Conservation (phyloP, 2,329 filamentous ascomycete genomes). For the Fusarium pseudocircinatum region DNA sequence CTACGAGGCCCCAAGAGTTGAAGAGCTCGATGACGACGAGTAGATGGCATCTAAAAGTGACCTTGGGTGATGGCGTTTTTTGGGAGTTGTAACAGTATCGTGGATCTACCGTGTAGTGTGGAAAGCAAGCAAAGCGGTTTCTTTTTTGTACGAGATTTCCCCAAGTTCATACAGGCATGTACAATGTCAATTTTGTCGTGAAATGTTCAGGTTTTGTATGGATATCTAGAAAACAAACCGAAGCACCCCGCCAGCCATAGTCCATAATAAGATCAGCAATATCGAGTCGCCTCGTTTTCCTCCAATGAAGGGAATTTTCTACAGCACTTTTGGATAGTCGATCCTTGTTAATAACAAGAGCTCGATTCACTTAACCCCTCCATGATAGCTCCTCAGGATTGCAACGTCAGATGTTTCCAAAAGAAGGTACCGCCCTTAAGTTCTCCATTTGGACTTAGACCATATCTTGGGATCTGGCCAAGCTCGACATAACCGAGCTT, state of each 20-base stretch:
- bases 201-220: constrained; percentile 9
- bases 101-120: constrained; percentile 23
- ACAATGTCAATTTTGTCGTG: background rate
- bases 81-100: constrained; percentile 39
- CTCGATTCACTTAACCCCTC: background rate
- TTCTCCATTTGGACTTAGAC: constrained; percentile 58
- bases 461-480: constrained; percentile 65
- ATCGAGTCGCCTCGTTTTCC: constrained; percentile 42
- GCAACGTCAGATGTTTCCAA: constrained; percentile 63
- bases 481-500: constrained; percentile 66
- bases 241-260: constrained; percentile 33
- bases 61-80: constrained; percentile 37
- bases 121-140: constrained; percentile 25
- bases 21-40: constrained; percentile 63
- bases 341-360: background rate
- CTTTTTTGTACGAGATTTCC: background rate
- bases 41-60: constrained; percentile 41
- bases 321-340: constrained; percentile 10
- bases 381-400: constrained; percentile 1
- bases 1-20: constrained; percentile 63
- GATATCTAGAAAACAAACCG: constrained; percentile 32
- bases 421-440: constrained; percentile 64
- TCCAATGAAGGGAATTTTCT: constrained; percentile 23
- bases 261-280: constrained; percentile 32
- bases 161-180: background rate